Evolutionary conservation across 495 filamentous ascomycete genomes (phyloP).

Genomic region (Hypoxylon perforatum): DNA sequence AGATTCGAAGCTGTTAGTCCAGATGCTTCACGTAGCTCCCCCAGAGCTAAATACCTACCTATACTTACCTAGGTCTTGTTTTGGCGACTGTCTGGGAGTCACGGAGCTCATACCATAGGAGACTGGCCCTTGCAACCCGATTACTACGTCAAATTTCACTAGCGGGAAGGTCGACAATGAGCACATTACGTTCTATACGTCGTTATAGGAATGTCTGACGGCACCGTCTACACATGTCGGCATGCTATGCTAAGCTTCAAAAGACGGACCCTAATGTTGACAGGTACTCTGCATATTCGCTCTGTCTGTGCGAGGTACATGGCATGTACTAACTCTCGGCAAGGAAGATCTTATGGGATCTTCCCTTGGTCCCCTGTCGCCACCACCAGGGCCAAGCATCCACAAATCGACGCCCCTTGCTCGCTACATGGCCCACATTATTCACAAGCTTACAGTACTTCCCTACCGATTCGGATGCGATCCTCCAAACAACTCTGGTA

Average conservation of each 20-base stretch:
- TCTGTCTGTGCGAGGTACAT: conserved; percentile 44
- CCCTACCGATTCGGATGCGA: conserved; percentile 52
- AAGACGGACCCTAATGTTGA: conserved; percentile 27
- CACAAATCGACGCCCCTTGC: conserved; percentile 49
- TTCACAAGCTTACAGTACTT: conserved; percentile 45
- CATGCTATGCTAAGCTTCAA: conserved; percentile 34
- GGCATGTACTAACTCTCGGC: conserved; percentile 36
- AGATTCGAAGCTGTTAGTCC: conserved; percentile 27
- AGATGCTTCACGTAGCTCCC: conserved; percentile 15
- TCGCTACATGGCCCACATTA: conserved; percentile 44
- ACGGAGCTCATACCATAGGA: conserved; percentile 14
- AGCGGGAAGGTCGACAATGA: conserved; percentile 3
- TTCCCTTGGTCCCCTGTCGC: conserved; percentile 46
- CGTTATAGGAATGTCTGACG: conserved; percentile 13
- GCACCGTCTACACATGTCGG: conserved; percentile 29
- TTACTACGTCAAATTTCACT: conserved; percentile 6
- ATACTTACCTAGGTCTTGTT: background rate
- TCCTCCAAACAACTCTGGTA: conserved; percentile 43
- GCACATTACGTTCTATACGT: conserved; percentile 16
- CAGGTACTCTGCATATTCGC: conserved; percentile 36
- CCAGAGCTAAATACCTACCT: conserved; percentile 7
- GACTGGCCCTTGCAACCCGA: conserved; percentile 8
- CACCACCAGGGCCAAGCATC: conserved; percentile 45
- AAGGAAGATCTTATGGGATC: conserved; percentile 51
- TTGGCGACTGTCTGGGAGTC: background rate